phyloP scores from a whole-genome alignment of 2,329 filamentous ascomycete genomes.

The Aschersonia sp. region DNA sequence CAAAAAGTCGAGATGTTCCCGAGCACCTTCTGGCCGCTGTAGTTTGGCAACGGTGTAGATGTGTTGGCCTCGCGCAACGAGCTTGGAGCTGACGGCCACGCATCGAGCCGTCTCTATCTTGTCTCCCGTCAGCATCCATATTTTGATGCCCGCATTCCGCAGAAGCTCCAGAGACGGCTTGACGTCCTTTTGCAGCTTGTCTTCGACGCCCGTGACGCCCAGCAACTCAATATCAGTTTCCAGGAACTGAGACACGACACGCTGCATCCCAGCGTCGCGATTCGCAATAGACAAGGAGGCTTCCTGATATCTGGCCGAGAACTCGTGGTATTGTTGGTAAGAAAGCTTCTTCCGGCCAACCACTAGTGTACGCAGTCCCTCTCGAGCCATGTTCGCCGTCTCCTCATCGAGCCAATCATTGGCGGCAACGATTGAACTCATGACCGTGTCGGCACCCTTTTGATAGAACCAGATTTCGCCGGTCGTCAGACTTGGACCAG shows the following conservation, averaged over 20 bases:
- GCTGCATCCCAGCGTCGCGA: constrained; percentile 69
- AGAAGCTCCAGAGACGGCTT: constrained; percentile 90
- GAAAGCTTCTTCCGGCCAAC: constrained; percentile 86
- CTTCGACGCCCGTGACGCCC: constrained; percentile 95
- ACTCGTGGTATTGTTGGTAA: constrained; percentile 63
- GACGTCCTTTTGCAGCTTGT: constrained; percentile 89
- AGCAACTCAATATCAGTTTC: constrained; percentile 83
- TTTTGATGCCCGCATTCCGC: constrained; percentile 94
- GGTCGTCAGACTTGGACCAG: constrained; percentile 33
- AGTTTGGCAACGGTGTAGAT: constrained; percentile 87
- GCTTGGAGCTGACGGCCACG: constrained; percentile 86
- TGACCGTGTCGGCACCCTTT: constrained; percentile 95
- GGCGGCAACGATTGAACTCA: constrained; percentile 85
- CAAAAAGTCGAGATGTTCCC: constrained; percentile 79
- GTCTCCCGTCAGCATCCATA: constrained; percentile 99
- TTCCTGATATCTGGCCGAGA: constrained; percentile 58
- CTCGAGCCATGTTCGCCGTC: constrained; percentile 97
- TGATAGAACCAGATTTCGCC: constrained; percentile 97
- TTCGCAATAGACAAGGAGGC: constrained; percentile 68
- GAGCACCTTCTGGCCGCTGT: constrained; percentile 68
- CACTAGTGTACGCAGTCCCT: constrained; percentile 85
- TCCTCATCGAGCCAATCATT: constrained; percentile 99
- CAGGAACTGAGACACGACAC: constrained; percentile 64
- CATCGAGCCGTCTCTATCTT: constrained; percentile 96
- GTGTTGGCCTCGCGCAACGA: constrained; percentile 85